Evolutionary conservation across 2,329 filamentous ascomycete species (phyloP).

Genomic region (Trichoderma gracile): DNA sequence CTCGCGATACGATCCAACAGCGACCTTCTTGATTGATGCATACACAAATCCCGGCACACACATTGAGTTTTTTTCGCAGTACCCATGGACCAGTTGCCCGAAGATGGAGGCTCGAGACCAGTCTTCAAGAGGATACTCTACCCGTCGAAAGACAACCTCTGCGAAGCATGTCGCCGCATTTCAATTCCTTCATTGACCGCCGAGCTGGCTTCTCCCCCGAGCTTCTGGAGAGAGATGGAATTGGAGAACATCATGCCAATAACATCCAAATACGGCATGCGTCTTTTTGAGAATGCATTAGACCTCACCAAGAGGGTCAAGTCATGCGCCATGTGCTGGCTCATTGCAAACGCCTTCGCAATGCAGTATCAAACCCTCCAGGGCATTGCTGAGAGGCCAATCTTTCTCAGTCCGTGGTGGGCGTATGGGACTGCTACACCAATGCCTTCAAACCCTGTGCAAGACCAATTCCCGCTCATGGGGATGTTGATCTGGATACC

Average conservation of each 20-base stretch:
- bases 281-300: neutral
- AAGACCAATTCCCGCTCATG: neutral
- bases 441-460: neutral
- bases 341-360: neutral
- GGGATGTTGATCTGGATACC: neutral
- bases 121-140: neutral
- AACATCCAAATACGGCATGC: neutral
- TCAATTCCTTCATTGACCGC: neutral
- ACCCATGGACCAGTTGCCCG: neutral
- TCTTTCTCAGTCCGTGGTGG: neutral
- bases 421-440: neutral
- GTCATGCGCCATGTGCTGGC: neutral
- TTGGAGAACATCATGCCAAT: neutral
- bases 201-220: neutral
- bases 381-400: neutral
- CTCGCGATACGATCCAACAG: no score
- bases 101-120: neutral
- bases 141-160: neutral
- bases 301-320: neutral
- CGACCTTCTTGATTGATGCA: no score
- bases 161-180: neutral
- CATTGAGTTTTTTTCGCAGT: neutral
- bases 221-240: neutral
- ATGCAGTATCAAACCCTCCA: neutral
- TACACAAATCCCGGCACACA: no score